Base-by-base conservation (phyloP, 164 flowering plant species). In the Sextonia rubra region DNA sequence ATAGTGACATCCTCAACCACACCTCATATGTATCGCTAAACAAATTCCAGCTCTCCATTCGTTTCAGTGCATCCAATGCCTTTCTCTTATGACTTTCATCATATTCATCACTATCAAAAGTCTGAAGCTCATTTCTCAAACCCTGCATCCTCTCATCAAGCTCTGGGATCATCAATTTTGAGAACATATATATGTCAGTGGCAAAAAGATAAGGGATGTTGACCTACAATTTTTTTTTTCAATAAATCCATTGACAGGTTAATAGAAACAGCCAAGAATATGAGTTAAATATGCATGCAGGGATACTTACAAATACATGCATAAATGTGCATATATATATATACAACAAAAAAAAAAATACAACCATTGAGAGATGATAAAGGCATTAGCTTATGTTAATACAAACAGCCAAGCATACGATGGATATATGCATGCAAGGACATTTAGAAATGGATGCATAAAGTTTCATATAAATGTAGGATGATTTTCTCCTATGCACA, bases 121-220 rank as follows among this genome's bases (percentile, higher is more conserved):
- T 83, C 82, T 88, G 84, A 25, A 95, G 92, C 80, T 95, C 99
- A 75, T 81, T 86, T 77, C 82, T 91, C 81, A 95, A 80, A 79
- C 91, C 98, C 73, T 77, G 81, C 99, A 95, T 95, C 79, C 99
- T 87, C 82, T 90, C 97, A 72, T 94, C 97, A 83, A 94, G 97
- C 83, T 92, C 98, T 94, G 84, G 44, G 78, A 67, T 73, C 69
- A 78, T 56, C 60, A 60, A 60, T 44, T 17, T 14, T 60, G 15
- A 11, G 22, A 70, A 37, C 3, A 60, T 18, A 11, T 30, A 60
- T 22, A 23, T 12, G 66, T 60, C 14, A 47, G 12, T 18, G 24
- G 32, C 69, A 66, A 52, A 12, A 37, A 22, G 52, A 44, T 52
- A 37, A 18, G 55, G 17, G 26, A 64, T 11, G 20, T 29, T 65